Conservation (phyloP, 2,329 filamentous ascomycete species). For the Elsinoe arachidis region DNA sequence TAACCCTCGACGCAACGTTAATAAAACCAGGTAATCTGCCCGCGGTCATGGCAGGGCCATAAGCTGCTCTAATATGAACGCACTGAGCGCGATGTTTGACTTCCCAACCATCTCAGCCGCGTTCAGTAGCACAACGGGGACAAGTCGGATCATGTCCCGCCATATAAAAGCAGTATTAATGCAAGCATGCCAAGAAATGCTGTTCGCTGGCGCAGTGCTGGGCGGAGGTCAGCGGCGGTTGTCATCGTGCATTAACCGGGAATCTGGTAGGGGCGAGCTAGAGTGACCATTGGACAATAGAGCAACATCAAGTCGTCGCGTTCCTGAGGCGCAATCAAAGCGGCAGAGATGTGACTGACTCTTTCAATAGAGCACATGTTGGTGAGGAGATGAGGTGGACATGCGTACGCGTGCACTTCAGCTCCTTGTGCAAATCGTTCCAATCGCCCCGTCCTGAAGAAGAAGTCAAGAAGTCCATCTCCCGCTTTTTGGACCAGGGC, state of each 20-base stretch:
- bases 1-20: not conserved
- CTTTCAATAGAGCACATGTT: not conserved
- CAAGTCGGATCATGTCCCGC: not conserved
- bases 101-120: not conserved
- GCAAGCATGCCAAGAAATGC: not conserved
- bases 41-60: not conserved
- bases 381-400: not conserved
- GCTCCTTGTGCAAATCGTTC: not conserved
- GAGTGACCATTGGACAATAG: not conserved
- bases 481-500: not conserved
- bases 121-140: not conserved
- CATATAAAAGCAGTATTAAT: conserved; percentile 5
- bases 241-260: too few relatives aligned
- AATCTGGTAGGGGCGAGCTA: too few relatives aligned
- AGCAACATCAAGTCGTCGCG: not conserved
- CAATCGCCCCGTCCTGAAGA: not conserved
- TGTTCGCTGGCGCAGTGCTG: not conserved
- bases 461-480: conserved; percentile 10
- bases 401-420: conserved; percentile 7
- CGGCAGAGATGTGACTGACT: not conserved
- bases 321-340: not conserved
- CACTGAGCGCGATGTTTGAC: not conserved
- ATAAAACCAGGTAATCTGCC: not conserved
- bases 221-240: not conserved
- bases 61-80: not conserved